Percentiles rank a stretch among this genome's conserved stretches.
Conservation (phyloP, 2,329 filamentous ascomycete species). For the Pseudogymnoascus sp. region DNA sequence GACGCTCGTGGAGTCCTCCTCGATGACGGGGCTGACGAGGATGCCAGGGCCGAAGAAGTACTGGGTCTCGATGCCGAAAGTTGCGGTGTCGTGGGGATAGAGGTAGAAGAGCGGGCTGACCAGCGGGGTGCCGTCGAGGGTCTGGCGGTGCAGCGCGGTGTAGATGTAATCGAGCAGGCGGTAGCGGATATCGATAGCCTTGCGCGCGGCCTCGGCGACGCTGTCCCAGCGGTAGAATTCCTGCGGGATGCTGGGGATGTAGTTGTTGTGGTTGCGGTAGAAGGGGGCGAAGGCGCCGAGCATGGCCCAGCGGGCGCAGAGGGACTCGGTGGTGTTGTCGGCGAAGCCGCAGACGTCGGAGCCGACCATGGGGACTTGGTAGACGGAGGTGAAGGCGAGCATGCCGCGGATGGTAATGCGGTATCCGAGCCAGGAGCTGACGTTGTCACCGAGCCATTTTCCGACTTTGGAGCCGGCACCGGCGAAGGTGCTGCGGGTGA, state of each 20-base stretch:
- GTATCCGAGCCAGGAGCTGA: constrained; percentile 51
- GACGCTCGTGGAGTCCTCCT: constrained; percentile 37
- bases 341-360: constrained; percentile 73
- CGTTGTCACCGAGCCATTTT: constrained; percentile 54
- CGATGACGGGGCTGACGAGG: constrained; percentile 42
- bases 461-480: constrained; percentile 59
- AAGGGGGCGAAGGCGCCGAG: constrained; percentile 68
- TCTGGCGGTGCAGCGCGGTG: constrained; percentile 57
- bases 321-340: constrained; percentile 54
- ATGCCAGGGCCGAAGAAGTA: constrained; percentile 43
- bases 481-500: constrained; percentile 69
- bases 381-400: constrained; percentile 54
- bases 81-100: constrained; percentile 47
- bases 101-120: constrained; percentile 65
- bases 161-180: constrained; percentile 73
- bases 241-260: constrained; percentile 42
- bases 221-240: constrained; percentile 65
- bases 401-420: constrained; percentile 50
- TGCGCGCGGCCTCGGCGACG: constrained; percentile 56
- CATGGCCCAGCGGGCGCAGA: constrained; percentile 69
- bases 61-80: constrained; percentile 40
- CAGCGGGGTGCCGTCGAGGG: constrained; percentile 52
- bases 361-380: constrained; percentile 61
- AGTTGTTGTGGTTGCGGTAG: constrained; percentile 65
- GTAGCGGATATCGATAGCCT: constrained; percentile 66